These are phyloP conservation scores for Spongiforma sp. DNA, from an alignment of 1,284 basidiomycete genomes.

Conservation along the genomic window DNA sequence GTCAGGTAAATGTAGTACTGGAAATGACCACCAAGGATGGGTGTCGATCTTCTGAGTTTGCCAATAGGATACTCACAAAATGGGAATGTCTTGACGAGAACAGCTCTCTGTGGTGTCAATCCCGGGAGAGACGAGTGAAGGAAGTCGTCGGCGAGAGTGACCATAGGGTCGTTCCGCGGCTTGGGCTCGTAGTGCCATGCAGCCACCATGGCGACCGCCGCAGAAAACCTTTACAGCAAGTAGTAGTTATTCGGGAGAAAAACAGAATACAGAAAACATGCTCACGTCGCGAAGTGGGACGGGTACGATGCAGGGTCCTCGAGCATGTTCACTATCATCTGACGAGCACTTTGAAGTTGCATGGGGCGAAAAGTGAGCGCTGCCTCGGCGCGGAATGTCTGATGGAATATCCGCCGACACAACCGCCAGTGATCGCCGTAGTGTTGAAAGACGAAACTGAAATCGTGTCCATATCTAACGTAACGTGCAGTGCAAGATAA, in stretches of 20 bases:
- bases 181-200: background rate
- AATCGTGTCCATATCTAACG: conserved; percentile 22
- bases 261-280: background rate
- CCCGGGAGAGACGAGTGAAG: background rate
- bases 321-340: conserved; percentile 19
- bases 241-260: background rate
- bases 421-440: conserved; percentile 26
- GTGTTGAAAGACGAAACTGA: conserved; percentile 13
- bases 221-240: background rate
- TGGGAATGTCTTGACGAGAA: background rate
- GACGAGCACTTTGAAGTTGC: conserved; percentile 18
- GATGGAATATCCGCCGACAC: no score
- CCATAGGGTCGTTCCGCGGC: background rate
- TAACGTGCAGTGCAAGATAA: no score
- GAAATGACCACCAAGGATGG: background rate
- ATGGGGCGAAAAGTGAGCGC: conserved; percentile 7
- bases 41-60: background rate
- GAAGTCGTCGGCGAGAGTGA: background rate
- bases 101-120: background rate
- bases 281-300: background rate
- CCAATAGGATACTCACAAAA: background rate
- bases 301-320: background rate
- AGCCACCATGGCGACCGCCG: background rate
- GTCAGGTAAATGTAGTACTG: background rate
- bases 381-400: no score